A percentile compares a stretch with the other conserved stretches of the same genome.
phyloP scores from a whole-genome alignment of 805 yeast genomes.

The Saturnispora gosingensis region DNA sequence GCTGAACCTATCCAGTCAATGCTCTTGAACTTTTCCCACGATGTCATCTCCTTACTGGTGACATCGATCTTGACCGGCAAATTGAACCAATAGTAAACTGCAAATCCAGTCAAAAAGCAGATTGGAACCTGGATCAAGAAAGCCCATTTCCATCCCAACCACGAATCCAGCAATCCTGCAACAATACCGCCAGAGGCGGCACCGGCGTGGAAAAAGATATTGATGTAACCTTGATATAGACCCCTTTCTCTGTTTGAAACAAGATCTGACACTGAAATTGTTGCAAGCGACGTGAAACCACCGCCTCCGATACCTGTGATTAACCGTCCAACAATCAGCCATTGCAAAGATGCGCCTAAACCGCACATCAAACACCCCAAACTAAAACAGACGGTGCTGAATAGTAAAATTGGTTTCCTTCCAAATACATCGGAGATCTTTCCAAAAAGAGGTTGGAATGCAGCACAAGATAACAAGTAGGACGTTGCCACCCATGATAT shows the following conservation, averaged over 20 bases:
- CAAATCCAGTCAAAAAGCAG: slow-evolving; percentile 32
- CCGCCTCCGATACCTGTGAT: slow-evolving; percentile 87
- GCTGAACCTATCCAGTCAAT: slow-evolving; percentile 53
- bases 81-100: slow-evolving; percentile 31
- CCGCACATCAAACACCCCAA: slow-evolving; percentile 37
- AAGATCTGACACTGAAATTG: slow-evolving; percentile 69
- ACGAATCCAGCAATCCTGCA: slow-evolving; percentile 47
- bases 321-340: slow-evolving; percentile 48
- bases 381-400: slow-evolving; percentile 27
- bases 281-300: slow-evolving; percentile 66
- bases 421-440: slow-evolving; percentile 48
- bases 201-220: slow-evolving; percentile 69
- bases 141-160: slow-evolving; percentile 60
- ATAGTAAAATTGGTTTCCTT: slow-evolving; percentile 30
- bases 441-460: slow-evolving; percentile 49
- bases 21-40: slow-evolving; percentile 20
- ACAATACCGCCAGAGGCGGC: slow-evolving; percentile 61
- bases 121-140: slow-evolving; percentile 47
- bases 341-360: slow-evolving; percentile 31
- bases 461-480: slow-evolving; percentile 34
- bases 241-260: slow-evolving; percentile 73
- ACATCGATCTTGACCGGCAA: slow-evolving; percentile 26
- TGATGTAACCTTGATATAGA: slow-evolving; percentile 72
- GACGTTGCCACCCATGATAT: slow-evolving; percentile 36
- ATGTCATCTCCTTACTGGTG: slow-evolving; percentile 18